A percentile compares a stretch with the other conserved stretches of the same genome.
Evolutionary conservation across 2,329 filamentous ascomycete species (phyloP).

Genomic region (Penicillium decumbens): DNA sequence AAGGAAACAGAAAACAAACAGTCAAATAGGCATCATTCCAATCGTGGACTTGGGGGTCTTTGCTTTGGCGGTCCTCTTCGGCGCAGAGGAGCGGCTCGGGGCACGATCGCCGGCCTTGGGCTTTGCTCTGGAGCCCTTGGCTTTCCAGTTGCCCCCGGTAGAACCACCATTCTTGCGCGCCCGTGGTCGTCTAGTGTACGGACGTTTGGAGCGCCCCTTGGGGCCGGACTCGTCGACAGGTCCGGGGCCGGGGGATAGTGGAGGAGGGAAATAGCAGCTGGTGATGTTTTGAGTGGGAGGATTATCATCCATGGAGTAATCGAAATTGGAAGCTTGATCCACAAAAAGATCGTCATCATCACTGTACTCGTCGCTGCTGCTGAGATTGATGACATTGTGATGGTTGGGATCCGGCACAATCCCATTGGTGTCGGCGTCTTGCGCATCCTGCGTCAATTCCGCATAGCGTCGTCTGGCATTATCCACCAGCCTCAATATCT

Average conservation of each 20-base stretch:
- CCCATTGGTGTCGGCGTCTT: slow-evolving; percentile 48
- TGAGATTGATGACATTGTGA: slow-evolving; percentile 44
- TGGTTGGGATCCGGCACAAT: slow-evolving; percentile 44
- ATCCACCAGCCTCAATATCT: slow-evolving; percentile 42
- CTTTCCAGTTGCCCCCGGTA: slow-evolving; percentile 18
- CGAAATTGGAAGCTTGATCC: slow-evolving; percentile 24
- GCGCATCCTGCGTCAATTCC: slow-evolving; percentile 42
- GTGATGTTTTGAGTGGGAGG: slow-evolving; percentile 21
- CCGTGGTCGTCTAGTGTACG: slow-evolving; percentile 24
- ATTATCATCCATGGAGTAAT: slow-evolving; percentile 13
- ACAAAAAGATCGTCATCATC: slow-evolving; percentile 33
- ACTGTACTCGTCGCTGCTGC: slow-evolving; percentile 40
- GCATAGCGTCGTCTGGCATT: slow-evolving; percentile 40
- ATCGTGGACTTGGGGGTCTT: slow-evolving; percentile 30
- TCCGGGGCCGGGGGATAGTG: slow-evolving; percentile 20
- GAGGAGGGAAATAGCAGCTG: slow-evolving; percentile 34
- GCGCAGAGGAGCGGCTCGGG: slow-evolving; percentile 17
- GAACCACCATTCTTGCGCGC: slow-evolving; percentile 22
- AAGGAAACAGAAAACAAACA: slow-evolving; percentile 2
- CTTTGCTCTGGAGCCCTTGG: slow-evolving; percentile 25
- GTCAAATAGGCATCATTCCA: slow-evolving; percentile 39
- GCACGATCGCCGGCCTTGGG: slow-evolving; percentile 17
- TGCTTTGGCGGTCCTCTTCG: slow-evolving; percentile 24
- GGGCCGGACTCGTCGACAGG: slow-evolving; percentile 22
- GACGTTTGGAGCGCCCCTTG: slow-evolving; percentile 24